Base-by-base conservation (phyloP, 2,329 filamentous ascomycete species). In the Diaporthe vexans region DNA sequence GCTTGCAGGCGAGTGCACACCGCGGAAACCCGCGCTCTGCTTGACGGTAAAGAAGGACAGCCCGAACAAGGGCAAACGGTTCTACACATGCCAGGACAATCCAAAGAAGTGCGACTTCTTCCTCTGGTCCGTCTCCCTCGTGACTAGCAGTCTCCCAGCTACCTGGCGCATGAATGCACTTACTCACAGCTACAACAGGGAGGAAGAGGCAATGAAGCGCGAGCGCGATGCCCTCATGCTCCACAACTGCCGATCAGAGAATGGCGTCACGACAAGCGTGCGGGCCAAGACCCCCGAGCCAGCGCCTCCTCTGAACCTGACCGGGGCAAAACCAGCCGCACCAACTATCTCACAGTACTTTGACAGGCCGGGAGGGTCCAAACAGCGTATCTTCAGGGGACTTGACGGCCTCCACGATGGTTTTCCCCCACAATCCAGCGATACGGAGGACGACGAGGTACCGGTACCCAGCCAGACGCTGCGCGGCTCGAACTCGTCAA, bases 1-100 rank as follows among this genome's bases (percentile, higher is more conserved):
- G 1, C 46, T 54, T 9, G 33, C n/a, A 86, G 84, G 85, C 78
- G 85, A 87, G 75, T 87, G 86, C 73, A 79, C 81, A 33, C 86
- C 85, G 33, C 85, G 83, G 19, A 78, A 79, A 35, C 79, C 78
- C 35, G 85, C 85, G 9, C 76, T 78, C 13, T 79, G 81, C 48
- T 79, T 81, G n/a, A 80, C 81, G 68, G 83, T 84, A 40, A 83
- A 81, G 68, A 87, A 85, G 73, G 77, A 82, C 4, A 79, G 79
- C 1, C 76, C 75, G 33, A 87, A 87, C 77, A 80, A 83, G 58
- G 86, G 85, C 33, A 83, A 80, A 67, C 81, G 79, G 67, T 88
- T 86, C 78, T 87, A 83, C 79, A 82, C 80, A 13, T 88, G 87
- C 77, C 77, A 78, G n/a, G 78, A 78, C 10, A 79, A 80, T 9